Conservation (phyloP, 495 filamentous ascomycete species). For the Lichenothelia convexa region DNA sequence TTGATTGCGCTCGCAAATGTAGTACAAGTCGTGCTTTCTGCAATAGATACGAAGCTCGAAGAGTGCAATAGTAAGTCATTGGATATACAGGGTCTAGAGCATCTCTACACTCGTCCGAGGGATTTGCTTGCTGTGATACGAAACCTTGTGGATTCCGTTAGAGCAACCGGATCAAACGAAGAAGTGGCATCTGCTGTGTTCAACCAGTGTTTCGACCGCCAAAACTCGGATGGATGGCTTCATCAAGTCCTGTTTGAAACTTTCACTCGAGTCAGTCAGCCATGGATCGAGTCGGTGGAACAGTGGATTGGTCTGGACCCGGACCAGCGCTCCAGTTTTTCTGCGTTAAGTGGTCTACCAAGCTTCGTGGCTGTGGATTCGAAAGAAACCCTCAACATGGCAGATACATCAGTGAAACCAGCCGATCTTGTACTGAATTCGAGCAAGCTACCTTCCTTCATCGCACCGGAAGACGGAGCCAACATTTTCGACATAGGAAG, state of each 20-base stretch:
- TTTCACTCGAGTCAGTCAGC: slow-evolving; percentile 39
- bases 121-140: slow-evolving; percentile 44
- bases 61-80: slow-evolving; percentile 31
- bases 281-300: slow-evolving; percentile 56
- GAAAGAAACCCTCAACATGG: too few relatives aligned
- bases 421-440: too few relatives aligned
- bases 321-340: too few relatives aligned
- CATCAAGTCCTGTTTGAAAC: slow-evolving; percentile 47
- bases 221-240: slow-evolving; percentile 43
- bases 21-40: slow-evolving; percentile 33
- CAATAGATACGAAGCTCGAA: slow-evolving; percentile 26
- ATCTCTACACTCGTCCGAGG: slow-evolving; percentile 41
- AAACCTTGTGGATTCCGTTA: slow-evolving; percentile 36
- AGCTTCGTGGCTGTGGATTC: too few relatives aligned
- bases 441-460: slow-evolving; percentile 10
- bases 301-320: slow-evolving; percentile 62
- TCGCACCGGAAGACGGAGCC: slow-evolving; percentile 10
- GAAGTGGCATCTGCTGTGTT: slow-evolving; percentile 51
- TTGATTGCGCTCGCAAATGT: slow-evolving; percentile 43
- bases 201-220: slow-evolving; percentile 39
- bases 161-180: slow-evolving; percentile 40
- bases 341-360: too few relatives aligned
- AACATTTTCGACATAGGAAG: slow-evolving; percentile 47
- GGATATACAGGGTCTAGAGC: slow-evolving; percentile 34
- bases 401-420: too few relatives aligned